These are phyloP conservation scores for Pyrenophora teres DNA, from an alignment of 2,329 filamentous ascomycete species.

Conservation along the genomic window DNA sequence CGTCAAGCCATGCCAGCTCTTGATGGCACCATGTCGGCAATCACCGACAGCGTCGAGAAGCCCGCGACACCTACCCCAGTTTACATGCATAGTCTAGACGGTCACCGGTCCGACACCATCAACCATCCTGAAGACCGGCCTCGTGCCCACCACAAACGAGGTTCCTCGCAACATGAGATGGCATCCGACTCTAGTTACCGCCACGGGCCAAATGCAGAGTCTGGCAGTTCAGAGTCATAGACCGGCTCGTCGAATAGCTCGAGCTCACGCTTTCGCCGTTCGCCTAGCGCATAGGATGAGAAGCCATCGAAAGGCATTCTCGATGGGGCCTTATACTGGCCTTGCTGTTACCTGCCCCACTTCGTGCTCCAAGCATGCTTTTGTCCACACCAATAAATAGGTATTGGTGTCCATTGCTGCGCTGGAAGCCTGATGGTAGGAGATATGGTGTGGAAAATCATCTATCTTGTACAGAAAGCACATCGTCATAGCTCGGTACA, in stretches of 20 bases:
- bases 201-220: conserved; percentile 34
- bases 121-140: conserved; percentile 33
- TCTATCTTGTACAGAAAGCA: not conserved
- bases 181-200: conserved; percentile 31
- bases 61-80: conserved; percentile 23
- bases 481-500: too few species aligned
- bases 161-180: conserved; percentile 25
- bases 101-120: conserved; percentile 28
- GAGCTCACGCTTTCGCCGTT: conserved; percentile 18
- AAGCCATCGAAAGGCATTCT: conserved; percentile 31
- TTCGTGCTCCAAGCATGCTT: conserved; percentile 42
- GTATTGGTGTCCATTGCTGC: not conserved
- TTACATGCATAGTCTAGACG: conserved; percentile 33
- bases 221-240: conserved; percentile 32
- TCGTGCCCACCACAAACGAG: conserved; percentile 25
- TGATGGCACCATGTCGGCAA: not conserved
- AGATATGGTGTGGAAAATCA: too few species aligned
- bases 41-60: conserved; percentile 10
- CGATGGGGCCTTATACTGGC: conserved; percentile 37
- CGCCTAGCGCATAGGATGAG: conserved; percentile 30
- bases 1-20: conserved; percentile 7
- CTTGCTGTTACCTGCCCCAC: conserved; percentile 41
- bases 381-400: conserved; percentile 31
- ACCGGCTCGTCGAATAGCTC: conserved; percentile 24
- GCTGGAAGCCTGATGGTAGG: not conserved